phyloP scores from a whole-genome alignment of 2,329 filamentous ascomycete species.

The Aspergillus brasiliensis region DNA sequence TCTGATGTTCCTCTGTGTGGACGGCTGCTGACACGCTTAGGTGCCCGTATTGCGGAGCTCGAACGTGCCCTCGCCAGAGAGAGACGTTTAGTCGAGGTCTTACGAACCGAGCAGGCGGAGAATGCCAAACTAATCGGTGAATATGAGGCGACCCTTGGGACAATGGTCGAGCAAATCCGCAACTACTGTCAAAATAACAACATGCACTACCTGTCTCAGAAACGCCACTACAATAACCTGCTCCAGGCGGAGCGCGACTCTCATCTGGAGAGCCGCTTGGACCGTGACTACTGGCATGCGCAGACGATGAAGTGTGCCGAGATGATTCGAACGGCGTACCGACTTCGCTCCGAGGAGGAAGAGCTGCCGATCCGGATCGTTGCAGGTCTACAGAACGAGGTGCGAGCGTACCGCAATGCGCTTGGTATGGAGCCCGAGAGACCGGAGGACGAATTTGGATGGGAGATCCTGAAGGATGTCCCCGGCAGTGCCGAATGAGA shows the following conservation, averaged over 20 bases:
- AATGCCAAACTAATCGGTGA: slow-evolving; percentile 52
- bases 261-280: slow-evolving; percentile 51
- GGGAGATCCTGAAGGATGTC: slow-evolving; percentile 50
- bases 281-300: slow-evolving; percentile 53
- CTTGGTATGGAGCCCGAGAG: slow-evolving; percentile 52
- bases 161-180: slow-evolving; percentile 54
- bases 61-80: slow-evolving; percentile 51
- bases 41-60: slow-evolving; percentile 51
- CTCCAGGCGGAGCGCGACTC: slow-evolving; percentile 54
- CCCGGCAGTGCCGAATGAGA: slow-evolving; percentile 37
- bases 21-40: slow-evolving; percentile 26
- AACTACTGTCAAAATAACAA: slow-evolving; percentile 55
- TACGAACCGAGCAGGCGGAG: slow-evolving; percentile 51
- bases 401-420: slow-evolving; percentile 50
- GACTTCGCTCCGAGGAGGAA: slow-evolving; percentile 52
- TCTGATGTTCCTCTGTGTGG: not conserved
- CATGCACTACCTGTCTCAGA: slow-evolving; percentile 49
- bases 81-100: slow-evolving; percentile 44
- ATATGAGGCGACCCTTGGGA: slow-evolving; percentile 50
- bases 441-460: slow-evolving; percentile 52
- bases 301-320: slow-evolving; percentile 51
- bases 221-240: slow-evolving; percentile 53
- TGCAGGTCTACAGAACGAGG: slow-evolving; percentile 51
- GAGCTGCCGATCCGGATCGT: slow-evolving; percentile 47
- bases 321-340: slow-evolving; percentile 52